Evolutionary conservation across 2,329 filamentous ascomycete genomes (phyloP).

Genomic region (Talaromyces sp.): DNA sequence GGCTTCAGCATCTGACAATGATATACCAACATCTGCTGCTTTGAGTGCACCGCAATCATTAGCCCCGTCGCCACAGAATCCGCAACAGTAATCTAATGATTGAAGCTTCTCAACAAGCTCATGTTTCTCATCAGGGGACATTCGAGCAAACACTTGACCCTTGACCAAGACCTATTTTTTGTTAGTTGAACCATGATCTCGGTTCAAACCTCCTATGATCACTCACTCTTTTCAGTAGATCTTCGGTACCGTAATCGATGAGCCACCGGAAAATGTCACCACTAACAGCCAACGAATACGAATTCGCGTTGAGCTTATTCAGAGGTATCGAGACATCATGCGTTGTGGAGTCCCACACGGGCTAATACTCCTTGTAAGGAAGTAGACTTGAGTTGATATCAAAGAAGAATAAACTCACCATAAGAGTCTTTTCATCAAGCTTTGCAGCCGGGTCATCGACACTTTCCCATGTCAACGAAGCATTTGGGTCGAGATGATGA

Average conservation of each 20-base stretch:
- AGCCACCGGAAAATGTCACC: constrained; percentile 97
- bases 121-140: constrained; percentile 98
- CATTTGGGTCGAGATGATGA: constrained; percentile 60
- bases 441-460: constrained; percentile 79
- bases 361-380: constrained; percentile 43
- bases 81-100: constrained; percentile 88
- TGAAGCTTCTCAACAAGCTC: constrained; percentile 96
- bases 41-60: constrained; percentile 97
- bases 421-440: constrained; percentile 72
- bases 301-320: constrained; percentile 71
- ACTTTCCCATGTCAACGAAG: constrained; percentile 81
- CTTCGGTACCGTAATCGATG: constrained; percentile 79
- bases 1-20: constrained; percentile 92
- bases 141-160: constrained; percentile 91
- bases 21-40: constrained; percentile 95
- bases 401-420: constrained; percentile 42
- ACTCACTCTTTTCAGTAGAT: constrained; percentile 64
- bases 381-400: neutral
- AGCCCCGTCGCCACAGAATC: constrained; percentile 94
- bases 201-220: neutral
- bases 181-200: neutral
- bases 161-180: constrained; percentile 70
- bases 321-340: constrained; percentile 80
- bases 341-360: constrained; percentile 64
- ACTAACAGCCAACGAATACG: constrained; percentile 83